Base-by-base conservation (phyloP, 306 rosid species). In the Dalbergia cultrata region DNA sequence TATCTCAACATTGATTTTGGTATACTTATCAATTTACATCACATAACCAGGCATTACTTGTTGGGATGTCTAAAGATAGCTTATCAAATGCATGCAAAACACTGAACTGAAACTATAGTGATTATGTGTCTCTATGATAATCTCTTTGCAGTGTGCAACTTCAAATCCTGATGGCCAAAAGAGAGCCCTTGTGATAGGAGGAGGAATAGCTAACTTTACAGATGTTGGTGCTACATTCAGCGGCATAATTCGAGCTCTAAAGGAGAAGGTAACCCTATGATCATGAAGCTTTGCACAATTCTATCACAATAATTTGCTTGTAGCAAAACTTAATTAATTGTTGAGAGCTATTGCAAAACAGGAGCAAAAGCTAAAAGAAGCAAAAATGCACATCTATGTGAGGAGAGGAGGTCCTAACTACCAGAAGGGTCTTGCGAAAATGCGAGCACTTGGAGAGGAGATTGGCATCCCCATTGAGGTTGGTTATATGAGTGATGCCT, bases 391-490 rank as follows among this genome's bases (percentile, higher is more conserved):
- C 80, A 87, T 96, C 5, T 96, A 93, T 59, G 99, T 93, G 77
- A 96, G 99, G 88, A 89, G 99, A 86, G 98, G 99, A 80, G 99
- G 99, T 84, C 99, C 99, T 34, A 93, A 96, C 91, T 96, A 93
- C 90, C 98, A 92, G 75, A 92, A 70, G 50, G 99, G 98, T 47
- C 91, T 96, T 16, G 94, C 97, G 8, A 96, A 92, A 82, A 96
- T 96, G 99, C 81, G 98, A 44, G 90, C 87, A 22, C 93, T 95
- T 67, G 99, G 94, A 18, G 92, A 95, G 60, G 97, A 95, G 81
- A 86, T 95, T 35, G 98, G 98, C 83, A 85, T 95, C 75, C 99
- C 99, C 7, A 93, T 95, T 70, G 98, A 95, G 99, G 98, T 95
- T 19, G 99, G 98, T 95, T 19, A 59, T 26, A 78, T 43, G 63